These are phyloP conservation scores for Phytopythium helicoides DNA, from an alignment of 352 stramenopile species.

Conservation along the genomic window DNA sequence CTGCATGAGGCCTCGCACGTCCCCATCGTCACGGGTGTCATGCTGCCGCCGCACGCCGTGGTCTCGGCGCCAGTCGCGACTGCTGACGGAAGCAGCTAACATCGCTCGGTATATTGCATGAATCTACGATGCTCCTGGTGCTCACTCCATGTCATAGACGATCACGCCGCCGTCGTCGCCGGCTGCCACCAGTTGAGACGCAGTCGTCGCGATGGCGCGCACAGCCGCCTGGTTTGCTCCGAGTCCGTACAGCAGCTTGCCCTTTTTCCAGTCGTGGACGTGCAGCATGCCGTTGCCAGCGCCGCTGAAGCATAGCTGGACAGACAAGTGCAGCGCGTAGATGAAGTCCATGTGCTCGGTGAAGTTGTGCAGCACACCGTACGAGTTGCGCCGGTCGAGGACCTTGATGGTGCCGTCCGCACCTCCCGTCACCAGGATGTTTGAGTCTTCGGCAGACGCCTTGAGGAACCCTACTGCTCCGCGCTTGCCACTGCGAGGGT, in stretches of 20 bases:
- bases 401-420: constrained; percentile 80
- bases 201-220: constrained; percentile 55
- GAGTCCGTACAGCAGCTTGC: constrained; percentile 75
- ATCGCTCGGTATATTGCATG: background rate
- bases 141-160: constrained; percentile 67
- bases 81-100: background rate
- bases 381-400: constrained; percentile 61
- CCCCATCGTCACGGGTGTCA: constrained; percentile 32
- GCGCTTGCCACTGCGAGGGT: constrained; percentile 51
- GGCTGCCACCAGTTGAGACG: constrained; percentile 54
- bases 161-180: constrained; percentile 85
- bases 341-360: constrained; percentile 86
- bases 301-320: constrained; percentile 76
- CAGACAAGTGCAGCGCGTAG: constrained; percentile 71
- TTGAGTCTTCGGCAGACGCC: constrained; percentile 37
- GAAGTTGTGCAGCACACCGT: constrained; percentile 48
- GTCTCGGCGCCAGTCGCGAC: background rate
- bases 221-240: constrained; percentile 82
- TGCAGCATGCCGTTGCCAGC: constrained; percentile 85
- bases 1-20: constrained; percentile 20
- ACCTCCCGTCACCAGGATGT: constrained; percentile 63
- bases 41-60: constrained; percentile 10
- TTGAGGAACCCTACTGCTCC: constrained; percentile 71
- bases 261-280: constrained; percentile 72
- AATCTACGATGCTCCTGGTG: background rate